Evolutionary conservation across 2,329 filamentous ascomycete species (phyloP).

Genomic region (Chlorencoelia australis): DNA sequence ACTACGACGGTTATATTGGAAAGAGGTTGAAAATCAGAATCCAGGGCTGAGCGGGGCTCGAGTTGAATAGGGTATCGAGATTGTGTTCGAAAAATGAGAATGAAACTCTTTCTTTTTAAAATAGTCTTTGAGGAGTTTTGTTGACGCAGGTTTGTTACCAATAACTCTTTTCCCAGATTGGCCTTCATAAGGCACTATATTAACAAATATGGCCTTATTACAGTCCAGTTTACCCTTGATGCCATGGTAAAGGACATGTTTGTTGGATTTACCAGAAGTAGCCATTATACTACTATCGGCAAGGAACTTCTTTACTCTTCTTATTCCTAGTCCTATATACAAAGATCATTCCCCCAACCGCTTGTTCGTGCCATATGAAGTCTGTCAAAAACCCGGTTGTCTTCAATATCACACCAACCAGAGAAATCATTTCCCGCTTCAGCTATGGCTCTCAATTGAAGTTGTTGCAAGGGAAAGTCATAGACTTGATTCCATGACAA

Average conservation of each 20-base stretch:
- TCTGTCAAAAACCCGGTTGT: slow-evolving; percentile 11
- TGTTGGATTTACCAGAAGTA: slow-evolving; percentile 10
- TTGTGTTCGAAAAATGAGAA: no score
- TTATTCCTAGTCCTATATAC: slow-evolving; percentile 5
- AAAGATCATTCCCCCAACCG: slow-evolving; percentile 9
- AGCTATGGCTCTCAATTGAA: slow-evolving; percentile 2
- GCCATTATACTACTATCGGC: slow-evolving; percentile 6
- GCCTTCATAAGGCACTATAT: slow-evolving; percentile 10
- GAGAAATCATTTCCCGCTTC: slow-evolving; percentile 8
- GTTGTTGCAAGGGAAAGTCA: slow-evolving; percentile 4
- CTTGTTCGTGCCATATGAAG: slow-evolving; percentile 7
- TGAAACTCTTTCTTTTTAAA: no score
- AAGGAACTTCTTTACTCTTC: slow-evolving; percentile 10
- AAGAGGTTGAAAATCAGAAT: no score
- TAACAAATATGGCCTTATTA: slow-evolving; percentile 12
- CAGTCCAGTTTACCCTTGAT: slow-evolving; percentile 8
- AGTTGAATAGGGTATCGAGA: no score
- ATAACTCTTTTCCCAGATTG: slow-evolving; percentile 7
- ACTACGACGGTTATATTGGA: no score
- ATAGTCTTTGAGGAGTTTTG: slow-evolving; percentile 7
- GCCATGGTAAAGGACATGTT: slow-evolving; percentile 10
- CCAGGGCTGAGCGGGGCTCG: no score
- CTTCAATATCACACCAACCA: slow-evolving; percentile 13
- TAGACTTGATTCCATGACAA: slow-evolving; percentile 4
- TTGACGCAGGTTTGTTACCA: slow-evolving; percentile 8